Percentiles rank a stretch among this genome's conserved stretches.
Evolutionary conservation across 805 yeast species (phyloP).

Genomic region (Starmerella floris): DNA sequence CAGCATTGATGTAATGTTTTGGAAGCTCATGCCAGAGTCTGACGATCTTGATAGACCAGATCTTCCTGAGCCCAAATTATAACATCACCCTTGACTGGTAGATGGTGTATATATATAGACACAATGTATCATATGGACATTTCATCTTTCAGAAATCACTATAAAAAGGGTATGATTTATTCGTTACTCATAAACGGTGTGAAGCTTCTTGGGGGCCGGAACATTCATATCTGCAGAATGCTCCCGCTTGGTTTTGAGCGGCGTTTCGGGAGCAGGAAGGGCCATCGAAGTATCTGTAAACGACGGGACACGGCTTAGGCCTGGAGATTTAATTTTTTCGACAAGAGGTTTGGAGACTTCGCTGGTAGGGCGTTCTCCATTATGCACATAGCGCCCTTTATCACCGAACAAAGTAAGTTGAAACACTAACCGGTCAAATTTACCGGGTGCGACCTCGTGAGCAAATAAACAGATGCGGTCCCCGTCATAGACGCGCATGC

Average conservation of each 20-base stretch:
- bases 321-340: background rate
- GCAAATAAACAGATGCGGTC: conserved; percentile 55
- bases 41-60: conserved; percentile 15
- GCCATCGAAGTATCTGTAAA: conserved; percentile 4
- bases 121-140: background rate
- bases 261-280: conserved; percentile 9
- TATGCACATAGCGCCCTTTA: background rate
- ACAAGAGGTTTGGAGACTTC: conserved; percentile 7
- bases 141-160: too few species aligned
- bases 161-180: too few species aligned
- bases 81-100: too few species aligned
- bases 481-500: conserved; percentile 41
- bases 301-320: background rate
- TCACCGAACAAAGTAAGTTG: conserved; percentile 3
- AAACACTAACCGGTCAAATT: conserved; percentile 16
- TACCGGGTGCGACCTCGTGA: conserved; percentile 42
- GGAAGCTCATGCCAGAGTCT: conserved; percentile 16
- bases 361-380: conserved; percentile 7
- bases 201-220: conserved; percentile 15
- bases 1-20: conserved; percentile 17
- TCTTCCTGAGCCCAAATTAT: conserved; percentile 10
- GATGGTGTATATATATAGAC: too few species aligned
- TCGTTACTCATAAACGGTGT: conserved; percentile 10
- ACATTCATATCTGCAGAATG: conserved; percentile 9
- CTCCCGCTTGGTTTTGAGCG: conserved; percentile 12